Conservation (phyloP, 805 yeast genomes). For the Cyberlindnera maclurae region DNA sequence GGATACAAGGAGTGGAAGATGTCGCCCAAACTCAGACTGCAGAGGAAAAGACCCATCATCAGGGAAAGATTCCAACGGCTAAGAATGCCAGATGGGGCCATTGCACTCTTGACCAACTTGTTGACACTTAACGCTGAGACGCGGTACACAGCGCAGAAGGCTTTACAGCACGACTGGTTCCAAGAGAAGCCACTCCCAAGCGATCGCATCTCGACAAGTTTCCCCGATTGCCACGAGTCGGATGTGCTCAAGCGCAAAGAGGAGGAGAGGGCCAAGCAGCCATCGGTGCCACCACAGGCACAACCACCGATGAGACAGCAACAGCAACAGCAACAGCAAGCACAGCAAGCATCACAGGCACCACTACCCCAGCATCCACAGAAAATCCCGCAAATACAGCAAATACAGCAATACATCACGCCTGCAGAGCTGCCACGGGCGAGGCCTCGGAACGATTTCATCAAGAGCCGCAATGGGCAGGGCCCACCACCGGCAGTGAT, state of each 20-base stretch:
- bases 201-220: conserved; percentile 36
- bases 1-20: conserved; percentile 27
- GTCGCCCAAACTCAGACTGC: conserved; percentile 4
- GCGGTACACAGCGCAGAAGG: conserved; percentile 75
- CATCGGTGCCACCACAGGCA: not conserved
- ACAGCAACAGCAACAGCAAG: not conserved
- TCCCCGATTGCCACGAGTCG: conserved; percentile 85
- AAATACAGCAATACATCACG: not conserved
- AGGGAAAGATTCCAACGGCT: conserved; percentile 39
- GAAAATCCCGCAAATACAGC: not conserved
- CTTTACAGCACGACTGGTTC: conserved; percentile 67
- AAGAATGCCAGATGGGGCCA: conserved; percentile 32
- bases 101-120: conserved; percentile 52
- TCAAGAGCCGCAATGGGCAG: not conserved
- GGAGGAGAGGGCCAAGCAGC: conserved; percentile 1
- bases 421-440: not conserved
- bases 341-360: not conserved
- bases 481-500: no score
- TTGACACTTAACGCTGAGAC: conserved; percentile 62
- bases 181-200: conserved; percentile 56
- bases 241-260: conserved; percentile 43
- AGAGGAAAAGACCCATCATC: conserved; percentile 29
- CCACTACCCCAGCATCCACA: not conserved
- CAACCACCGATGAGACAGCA: not conserved
- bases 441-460: conserved; percentile 1